Percentiles rank a stretch among this genome's conserved stretches.
phyloP scores from a whole-genome alignment of 495 filamentous ascomycete genomes.

The Pyrenula massariospora region DNA sequence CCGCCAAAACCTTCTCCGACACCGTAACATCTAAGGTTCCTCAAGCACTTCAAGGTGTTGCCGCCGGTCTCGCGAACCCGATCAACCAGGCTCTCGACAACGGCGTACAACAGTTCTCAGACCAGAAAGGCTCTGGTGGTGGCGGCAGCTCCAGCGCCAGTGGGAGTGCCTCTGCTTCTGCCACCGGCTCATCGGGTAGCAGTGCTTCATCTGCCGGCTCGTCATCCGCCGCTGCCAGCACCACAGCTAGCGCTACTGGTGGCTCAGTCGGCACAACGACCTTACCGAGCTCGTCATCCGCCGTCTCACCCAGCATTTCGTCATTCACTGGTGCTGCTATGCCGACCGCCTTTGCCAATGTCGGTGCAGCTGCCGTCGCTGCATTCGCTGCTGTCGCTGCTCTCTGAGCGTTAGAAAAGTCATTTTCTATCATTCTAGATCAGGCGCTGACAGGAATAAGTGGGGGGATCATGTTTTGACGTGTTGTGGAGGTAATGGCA shows the following conservation, averaged over 20 bases:
- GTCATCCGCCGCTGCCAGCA: constrained; percentile 2
- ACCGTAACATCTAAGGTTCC: constrained; percentile 24
- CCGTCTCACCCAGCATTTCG: constrained; percentile 6
- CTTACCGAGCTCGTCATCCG: constrained; percentile 3
- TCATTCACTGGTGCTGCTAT: background rate
- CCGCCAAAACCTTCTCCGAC: constrained; percentile 19
- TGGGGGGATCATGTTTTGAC: no score
- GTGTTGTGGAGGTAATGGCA: no score
- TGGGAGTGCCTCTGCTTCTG: constrained; percentile 2
- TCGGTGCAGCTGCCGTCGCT: constrained; percentile 17
- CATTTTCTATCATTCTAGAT: constrained; percentile 6
- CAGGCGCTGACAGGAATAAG: no score
- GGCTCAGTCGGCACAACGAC: constrained; percentile 4
- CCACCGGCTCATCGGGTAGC: background rate
- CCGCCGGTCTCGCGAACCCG: constrained; percentile 14
- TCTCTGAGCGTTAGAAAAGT: background rate
- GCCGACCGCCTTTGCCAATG: constrained; percentile 3
- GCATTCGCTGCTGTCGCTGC: constrained; percentile 13
- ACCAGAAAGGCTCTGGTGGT: background rate
- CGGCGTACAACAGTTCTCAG: constrained; percentile 7
- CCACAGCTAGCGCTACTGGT: constrained; percentile 1
- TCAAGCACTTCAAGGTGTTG: constrained; percentile 11
- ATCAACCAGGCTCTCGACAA: constrained; percentile 23
- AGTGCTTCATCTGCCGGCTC: constrained; percentile 7
- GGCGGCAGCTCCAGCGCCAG: constrained; percentile 3